Conservation (phyloP, 139 green algal species). For the Auxenochlorella pyrenoidosa region DNA sequence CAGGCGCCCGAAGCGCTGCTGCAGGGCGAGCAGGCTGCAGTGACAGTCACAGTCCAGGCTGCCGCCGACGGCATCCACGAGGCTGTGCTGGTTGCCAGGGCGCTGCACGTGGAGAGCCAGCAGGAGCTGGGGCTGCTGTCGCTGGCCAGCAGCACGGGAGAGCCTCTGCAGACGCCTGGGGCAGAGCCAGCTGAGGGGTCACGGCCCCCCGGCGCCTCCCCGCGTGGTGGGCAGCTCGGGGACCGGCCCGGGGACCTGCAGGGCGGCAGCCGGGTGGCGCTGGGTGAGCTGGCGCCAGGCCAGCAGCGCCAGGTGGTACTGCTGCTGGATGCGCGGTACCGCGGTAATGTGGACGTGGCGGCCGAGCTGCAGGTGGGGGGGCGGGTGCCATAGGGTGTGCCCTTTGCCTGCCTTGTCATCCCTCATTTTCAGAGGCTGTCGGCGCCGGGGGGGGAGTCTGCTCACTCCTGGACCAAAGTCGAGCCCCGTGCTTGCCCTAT, state of each 20-base stretch:
- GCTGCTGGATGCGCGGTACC: conserved; percentile 34
- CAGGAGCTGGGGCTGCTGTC: conserved; percentile 2
- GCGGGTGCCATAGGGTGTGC: too few relatives aligned
- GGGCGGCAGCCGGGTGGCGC: background rate
- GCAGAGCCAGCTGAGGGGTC: too few relatives aligned
- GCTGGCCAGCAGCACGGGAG: background rate
- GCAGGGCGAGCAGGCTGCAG: conserved; percentile 21
- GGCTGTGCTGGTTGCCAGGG: background rate
- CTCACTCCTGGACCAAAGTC: too few relatives aligned
- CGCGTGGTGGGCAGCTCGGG: too few relatives aligned
- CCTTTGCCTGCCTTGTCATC: too few relatives aligned
- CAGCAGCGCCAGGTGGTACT: conserved; percentile 10
- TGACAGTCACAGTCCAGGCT: background rate
- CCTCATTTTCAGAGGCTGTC: too few relatives aligned
- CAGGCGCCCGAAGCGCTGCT: conserved; percentile 8
- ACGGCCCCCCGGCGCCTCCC: too few relatives aligned
- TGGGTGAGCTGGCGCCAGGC: background rate
- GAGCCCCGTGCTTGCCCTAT: too few relatives aligned
- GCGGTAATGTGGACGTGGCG: background rate
- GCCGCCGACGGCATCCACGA: background rate
- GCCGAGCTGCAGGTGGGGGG: conserved; percentile 1
- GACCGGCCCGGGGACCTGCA: background rate
- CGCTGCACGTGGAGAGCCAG: conserved; percentile 19
- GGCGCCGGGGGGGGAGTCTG: too few relatives aligned
- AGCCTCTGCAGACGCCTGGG: too few relatives aligned